Evolutionary conservation across 2,329 filamentous ascomycete genomes (phyloP).

Genomic region (Neoarthrinium moseri): DNA sequence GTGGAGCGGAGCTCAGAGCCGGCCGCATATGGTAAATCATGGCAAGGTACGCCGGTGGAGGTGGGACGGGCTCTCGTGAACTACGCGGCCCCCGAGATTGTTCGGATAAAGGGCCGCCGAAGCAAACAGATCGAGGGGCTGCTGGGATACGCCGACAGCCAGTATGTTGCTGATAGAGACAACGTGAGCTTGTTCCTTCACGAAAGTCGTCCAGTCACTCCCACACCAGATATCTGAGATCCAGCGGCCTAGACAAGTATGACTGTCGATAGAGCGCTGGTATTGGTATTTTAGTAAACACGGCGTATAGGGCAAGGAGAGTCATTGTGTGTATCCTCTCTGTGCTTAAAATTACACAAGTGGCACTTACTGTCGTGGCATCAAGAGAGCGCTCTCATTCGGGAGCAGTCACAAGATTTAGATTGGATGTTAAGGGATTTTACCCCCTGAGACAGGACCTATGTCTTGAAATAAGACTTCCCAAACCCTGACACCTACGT

Average conservation of each 20-base stretch:
- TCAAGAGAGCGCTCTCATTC: no score
- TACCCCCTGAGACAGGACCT: no score
- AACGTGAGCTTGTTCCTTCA: slow-evolving; percentile 74
- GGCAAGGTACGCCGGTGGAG: slow-evolving; percentile 59
- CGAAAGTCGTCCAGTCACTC: slow-evolving; percentile 54
- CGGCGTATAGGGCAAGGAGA: no score
- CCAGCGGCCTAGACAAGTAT: slow-evolving; percentile 2
- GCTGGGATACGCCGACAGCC: slow-evolving; percentile 89
- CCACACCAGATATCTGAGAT: slow-evolving; percentile 22
- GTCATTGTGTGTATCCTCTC: no score
- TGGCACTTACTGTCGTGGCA: no score
- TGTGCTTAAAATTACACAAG: no score
- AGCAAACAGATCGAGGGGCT: slow-evolving; percentile 78
- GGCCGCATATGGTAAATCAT: slow-evolving; percentile 43
- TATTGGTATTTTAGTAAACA: no score
- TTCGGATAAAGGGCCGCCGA: slow-evolving; percentile 77
- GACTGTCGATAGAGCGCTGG: no score
- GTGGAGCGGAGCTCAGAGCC: slow-evolving; percentile 56
- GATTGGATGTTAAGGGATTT: no score
- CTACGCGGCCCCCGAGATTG: slow-evolving; percentile 84
- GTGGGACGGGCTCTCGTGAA: slow-evolving; percentile 90
- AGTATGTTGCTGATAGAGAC: slow-evolving; percentile 87
- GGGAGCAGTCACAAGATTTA: no score
- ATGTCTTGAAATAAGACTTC: no score
- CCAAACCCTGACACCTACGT: no score